Base-by-base conservation (phyloP, 1,139 yeast species). In the Torulaspora globosa region DNA sequence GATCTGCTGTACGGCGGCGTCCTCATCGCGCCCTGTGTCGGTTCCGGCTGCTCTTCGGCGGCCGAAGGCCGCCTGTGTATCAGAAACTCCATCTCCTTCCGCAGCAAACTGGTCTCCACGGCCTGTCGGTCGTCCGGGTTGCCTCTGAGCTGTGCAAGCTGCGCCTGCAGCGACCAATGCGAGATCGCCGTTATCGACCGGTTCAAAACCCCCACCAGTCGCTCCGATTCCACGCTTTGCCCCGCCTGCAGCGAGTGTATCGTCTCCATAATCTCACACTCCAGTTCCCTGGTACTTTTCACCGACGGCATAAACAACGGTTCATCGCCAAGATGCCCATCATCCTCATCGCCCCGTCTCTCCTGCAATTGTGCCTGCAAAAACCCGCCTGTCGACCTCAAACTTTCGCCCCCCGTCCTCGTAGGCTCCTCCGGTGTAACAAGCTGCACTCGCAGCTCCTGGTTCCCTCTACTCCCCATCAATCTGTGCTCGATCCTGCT, bases 91-190 rank as follows among this genome's bases (percentile, higher is more conserved):
- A 58, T 56, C 43, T 59, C 63, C 37, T 48, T 55, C 30, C 54
- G 54, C 39, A 55, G 46, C 28, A 59, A 37, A 26, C 49, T 53
- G 21, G 51, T 55, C 41, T 60, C 63, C 3, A 60, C 62, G 8
- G 48, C 50, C 28, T 50, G 53, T 23, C 64, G 45, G 30, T 57
- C 58, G 39, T 57, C 59, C 7, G 46, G 47, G 15, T 46, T 51
- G 33, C 49, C 52, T n/a, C 51, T 49, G 42, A 61, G 47, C 42
- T 55, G 57, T 18, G 56, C 46, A 33, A 62, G 49, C 48, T 60
- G 65, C 5, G 63, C 62, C 44, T 62, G 66, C 15, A 62, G 43
- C 15, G 62, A 55, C 63, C 63, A 62, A 43, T 62, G 66, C 2
- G 66, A 58, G 12, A 61, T 48, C 10, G 65, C 57, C 15, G 58